phyloP scores from a whole-genome alignment of 805 yeast species.

The Aciculoconidium aculeatum region DNA sequence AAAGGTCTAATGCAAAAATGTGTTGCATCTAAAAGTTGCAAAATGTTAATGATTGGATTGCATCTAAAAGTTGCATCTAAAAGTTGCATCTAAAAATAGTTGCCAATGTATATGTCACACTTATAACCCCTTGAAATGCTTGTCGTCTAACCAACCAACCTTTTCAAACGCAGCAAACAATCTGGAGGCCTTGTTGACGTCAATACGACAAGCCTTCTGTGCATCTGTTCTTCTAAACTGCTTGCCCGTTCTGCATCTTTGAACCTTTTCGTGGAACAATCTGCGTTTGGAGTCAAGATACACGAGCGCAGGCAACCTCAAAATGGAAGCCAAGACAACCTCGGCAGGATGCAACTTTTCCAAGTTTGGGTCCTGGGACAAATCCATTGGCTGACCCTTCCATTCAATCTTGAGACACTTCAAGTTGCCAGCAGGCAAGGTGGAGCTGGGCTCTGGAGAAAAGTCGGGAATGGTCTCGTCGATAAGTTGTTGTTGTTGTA shows the following conservation, averaged over 20 bases:
- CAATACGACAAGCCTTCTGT: slow-evolving; percentile 95
- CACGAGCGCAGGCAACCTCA: slow-evolving; percentile 81
- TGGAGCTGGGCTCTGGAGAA: slow-evolving; percentile 56
- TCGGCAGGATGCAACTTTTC: slow-evolving; percentile 87
- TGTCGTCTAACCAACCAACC: slow-evolving; percentile 88
- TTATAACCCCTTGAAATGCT: slow-evolving; percentile 41
- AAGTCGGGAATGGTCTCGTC: slow-evolving; percentile 76
- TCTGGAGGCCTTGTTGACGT: slow-evolving; percentile 92
- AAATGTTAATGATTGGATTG: no score
- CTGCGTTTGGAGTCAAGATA: slow-evolving; percentile 68
- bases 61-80: slow-evolving; percentile 1
- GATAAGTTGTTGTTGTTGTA: slow-evolving; percentile 44
- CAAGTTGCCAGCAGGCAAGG: slow-evolving; percentile 59
- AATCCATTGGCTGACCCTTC: slow-evolving; percentile 98
- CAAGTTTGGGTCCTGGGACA: slow-evolving; percentile 68
- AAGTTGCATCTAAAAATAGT: not conserved
- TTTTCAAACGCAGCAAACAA: slow-evolving; percentile 84
- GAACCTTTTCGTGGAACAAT: slow-evolving; percentile 83
- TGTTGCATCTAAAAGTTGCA: no score
- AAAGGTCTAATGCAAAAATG: no score
- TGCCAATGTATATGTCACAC: slow-evolving; percentile 3
- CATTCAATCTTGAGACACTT: slow-evolving; percentile 86
- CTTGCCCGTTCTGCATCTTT: slow-evolving; percentile 57
- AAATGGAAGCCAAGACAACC: slow-evolving; percentile 74
- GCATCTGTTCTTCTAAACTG: slow-evolving; percentile 97